phyloP scores from a whole-genome alignment of 2,329 filamentous ascomycete species.

The Sclerotinia minor region DNA sequence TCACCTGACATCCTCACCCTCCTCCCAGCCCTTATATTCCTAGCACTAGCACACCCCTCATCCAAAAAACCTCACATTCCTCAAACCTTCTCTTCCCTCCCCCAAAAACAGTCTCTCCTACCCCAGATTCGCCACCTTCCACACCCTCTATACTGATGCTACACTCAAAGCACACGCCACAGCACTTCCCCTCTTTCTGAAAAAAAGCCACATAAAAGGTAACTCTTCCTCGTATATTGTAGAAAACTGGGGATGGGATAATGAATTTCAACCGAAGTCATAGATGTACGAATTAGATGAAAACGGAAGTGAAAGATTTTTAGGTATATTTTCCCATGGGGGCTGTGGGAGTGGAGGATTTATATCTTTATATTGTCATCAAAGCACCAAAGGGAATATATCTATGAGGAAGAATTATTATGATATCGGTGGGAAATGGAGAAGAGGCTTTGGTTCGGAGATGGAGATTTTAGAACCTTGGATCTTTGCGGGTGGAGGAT shows the following conservation, averaged over 20 bases:
- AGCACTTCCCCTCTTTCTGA: background rate
- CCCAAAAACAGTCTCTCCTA: conserved; percentile 2
- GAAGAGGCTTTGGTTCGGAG: no score
- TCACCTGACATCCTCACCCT: background rate
- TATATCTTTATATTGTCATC: background rate
- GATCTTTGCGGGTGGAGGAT: no score
- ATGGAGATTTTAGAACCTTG: no score
- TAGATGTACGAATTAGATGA: background rate
- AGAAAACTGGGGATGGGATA: conserved; percentile 2
- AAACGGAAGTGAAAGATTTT: background rate
- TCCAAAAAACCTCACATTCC: background rate
- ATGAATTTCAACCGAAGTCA: background rate
- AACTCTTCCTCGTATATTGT: background rate
- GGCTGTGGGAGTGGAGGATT: background rate
- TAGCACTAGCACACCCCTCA: background rate
- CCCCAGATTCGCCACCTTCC: background rate
- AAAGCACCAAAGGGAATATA: no score
- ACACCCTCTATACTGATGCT: background rate
- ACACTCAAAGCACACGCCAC: conserved; percentile 6
- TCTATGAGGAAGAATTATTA: no score
- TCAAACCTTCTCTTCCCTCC: background rate
- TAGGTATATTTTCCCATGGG: conserved; percentile 10
- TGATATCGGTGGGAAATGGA: no score
- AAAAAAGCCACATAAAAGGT: background rate
- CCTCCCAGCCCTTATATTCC: background rate